Percentiles rank a stretch among this genome's conserved stretches.
Conservation (phyloP, 805 yeast genomes). For the Wickerhamomyces kurtzmanii region DNA sequence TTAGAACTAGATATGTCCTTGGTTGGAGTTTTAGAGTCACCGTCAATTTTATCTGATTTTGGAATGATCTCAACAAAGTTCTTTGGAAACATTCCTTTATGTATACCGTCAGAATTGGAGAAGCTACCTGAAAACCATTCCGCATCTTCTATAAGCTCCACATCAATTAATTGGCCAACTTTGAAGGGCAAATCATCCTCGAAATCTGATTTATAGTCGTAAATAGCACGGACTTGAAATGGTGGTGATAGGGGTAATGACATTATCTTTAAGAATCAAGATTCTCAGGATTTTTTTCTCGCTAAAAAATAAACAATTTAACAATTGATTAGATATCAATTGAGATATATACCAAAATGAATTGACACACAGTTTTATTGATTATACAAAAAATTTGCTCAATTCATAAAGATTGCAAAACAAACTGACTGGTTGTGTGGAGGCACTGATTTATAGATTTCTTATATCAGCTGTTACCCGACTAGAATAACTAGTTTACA, state of each 20-base stretch:
- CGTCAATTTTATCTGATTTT: too few relatives aligned
- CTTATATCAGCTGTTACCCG: neutral
- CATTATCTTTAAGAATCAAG: too few relatives aligned
- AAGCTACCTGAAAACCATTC: conserved; percentile 84
- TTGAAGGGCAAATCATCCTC: conserved; percentile 76
- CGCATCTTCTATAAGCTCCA: conserved; percentile 74
- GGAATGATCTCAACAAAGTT: conserved; percentile 76
- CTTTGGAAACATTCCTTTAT: conserved; percentile 77
- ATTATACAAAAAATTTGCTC: too few relatives aligned
- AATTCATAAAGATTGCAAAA: neutral
- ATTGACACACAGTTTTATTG: too few relatives aligned
- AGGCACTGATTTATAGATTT: neutral
- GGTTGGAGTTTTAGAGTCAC: conserved; percentile 2
- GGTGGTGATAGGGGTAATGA: conserved; percentile 32
- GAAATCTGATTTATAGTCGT: conserved; percentile 58
- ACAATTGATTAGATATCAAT: neutral
- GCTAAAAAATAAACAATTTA: neutral
- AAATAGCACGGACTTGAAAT: conserved; percentile 60
- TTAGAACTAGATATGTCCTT: conserved; percentile 1
- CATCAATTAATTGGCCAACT: conserved; percentile 62
- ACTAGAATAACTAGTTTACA: too few relatives aligned
- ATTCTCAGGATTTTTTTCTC: too few relatives aligned
- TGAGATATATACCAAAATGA: too few relatives aligned
- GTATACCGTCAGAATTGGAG: conserved; percentile 27
- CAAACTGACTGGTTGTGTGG: neutral